Evolutionary conservation across 768 basidiomycete species (phyloP), one percentile per base, ranked within the genome.

Genomic region (Calocera cornea): DNA sequence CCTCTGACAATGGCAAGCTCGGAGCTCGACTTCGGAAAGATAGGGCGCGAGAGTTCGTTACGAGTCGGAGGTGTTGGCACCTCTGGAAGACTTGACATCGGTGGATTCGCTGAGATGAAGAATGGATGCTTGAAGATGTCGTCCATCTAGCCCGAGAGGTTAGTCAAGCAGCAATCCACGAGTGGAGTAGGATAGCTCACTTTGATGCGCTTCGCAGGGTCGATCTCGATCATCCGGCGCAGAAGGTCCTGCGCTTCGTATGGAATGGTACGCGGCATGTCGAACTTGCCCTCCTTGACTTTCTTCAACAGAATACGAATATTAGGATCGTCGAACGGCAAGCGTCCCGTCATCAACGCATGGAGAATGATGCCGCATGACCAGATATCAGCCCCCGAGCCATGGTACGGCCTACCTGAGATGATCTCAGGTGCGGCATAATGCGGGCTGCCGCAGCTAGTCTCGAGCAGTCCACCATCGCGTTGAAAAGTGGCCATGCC

Each of bases 351-450:
- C 41, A 97, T 82, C 60, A 97, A 83, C 34, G 93, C 90, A 76
- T 84, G 97, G 64, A 97, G 84, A 71, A 95, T 93, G 50, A 97
- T 91, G 27, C 95, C 95, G 69, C 93, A 93, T 71, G 92, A 95
- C 94, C 94, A 97, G 72, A 97, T 91, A 76, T 97, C 95, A 1
- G 92, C 91, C 3, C 90, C 88, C 44, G 87, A 88, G 38, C 95
- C 95, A 76, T 87, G 83, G 76, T 97, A 98, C 73, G 86, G 87
- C 77, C 87, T 81, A 10, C 94, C 94, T 67, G 90, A 88, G 70
- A 97, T 92, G 73, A 98, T 94, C 79, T 98, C 95, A 1, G 95
- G 95, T 73, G 89, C 91, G 2, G 94, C 95, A 70, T 98, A 98
- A 77, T 98, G 95, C 69, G 95, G 95, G 69, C 89, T 92, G 7